Evolutionary conservation across 225 moss, liverwort and hornwort species (phyloP).

Genomic region (Marchantia polymorpha): DNA sequence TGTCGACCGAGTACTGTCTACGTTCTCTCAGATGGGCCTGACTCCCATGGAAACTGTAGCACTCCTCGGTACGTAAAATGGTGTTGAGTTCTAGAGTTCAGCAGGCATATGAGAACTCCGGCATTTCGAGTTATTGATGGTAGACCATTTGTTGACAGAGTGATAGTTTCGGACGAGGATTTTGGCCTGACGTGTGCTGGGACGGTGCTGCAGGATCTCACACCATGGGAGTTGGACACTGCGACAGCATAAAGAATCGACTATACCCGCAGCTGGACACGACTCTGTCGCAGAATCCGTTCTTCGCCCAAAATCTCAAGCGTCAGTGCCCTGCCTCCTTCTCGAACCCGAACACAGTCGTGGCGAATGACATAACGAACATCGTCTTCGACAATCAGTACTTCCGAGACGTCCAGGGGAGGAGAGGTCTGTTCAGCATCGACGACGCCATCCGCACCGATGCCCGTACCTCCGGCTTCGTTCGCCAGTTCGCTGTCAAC

Average conservation of each 20-base stretch:
- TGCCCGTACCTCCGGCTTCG: slow-evolving; percentile 36
- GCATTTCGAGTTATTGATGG: no score
- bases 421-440: slow-evolving; percentile 50
- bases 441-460: slow-evolving; percentile 47
- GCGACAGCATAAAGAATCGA: slow-evolving; percentile 44
- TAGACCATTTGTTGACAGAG: slow-evolving; percentile 31
- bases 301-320: slow-evolving; percentile 33
- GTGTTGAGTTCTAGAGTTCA: no score
- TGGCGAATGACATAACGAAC: slow-evolving; percentile 46
- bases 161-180: slow-evolving; percentile 32
- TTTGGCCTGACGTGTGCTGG: slow-evolving; percentile 27
- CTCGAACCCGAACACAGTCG: slow-evolving; percentile 35
- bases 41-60: slow-evolving; percentile 46
- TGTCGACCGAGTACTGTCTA: slow-evolving; percentile 37
- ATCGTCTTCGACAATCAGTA: slow-evolving; percentile 52
- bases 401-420: slow-evolving; percentile 37
- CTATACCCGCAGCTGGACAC: slow-evolving; percentile 41
- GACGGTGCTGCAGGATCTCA: slow-evolving; percentile 39
- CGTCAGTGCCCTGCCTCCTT: slow-evolving; percentile 33
- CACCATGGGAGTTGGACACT: slow-evolving; percentile 57
- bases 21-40: slow-evolving; percentile 40
- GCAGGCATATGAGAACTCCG: background rate
- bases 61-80: slow-evolving; percentile 36
- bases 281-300: slow-evolving; percentile 21
- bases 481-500: slow-evolving; percentile 40